Evolutionary conservation across 352 stramenopile genomes (phyloP).

Genomic region (Phytophthora cryptogea): DNA sequence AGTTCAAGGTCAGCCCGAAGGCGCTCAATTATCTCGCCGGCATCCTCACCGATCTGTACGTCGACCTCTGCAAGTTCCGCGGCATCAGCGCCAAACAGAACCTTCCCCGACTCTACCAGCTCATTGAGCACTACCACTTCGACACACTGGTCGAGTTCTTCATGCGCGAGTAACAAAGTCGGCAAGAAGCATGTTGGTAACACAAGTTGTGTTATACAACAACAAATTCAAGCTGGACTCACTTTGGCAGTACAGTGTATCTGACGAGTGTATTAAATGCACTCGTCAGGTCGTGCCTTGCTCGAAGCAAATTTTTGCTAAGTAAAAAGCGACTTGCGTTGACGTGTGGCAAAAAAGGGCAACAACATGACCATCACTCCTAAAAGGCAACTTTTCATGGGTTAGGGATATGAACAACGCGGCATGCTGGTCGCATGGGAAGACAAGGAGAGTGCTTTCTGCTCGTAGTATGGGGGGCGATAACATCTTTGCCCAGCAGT

Average conservation of each 20-base stretch:
- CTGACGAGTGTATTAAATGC: no score
- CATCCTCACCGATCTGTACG: slow-evolving; percentile 84
- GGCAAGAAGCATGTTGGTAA: background rate
- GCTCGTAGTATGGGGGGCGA: background rate
- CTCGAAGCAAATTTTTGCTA: no score
- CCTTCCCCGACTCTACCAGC: slow-evolving; percentile 66
- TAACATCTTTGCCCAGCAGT: background rate
- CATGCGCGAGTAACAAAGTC: slow-evolving; percentile 44
- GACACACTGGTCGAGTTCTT: slow-evolving; percentile 83
- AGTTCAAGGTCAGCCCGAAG: slow-evolving; percentile 73
- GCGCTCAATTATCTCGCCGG: slow-evolving; percentile 81
- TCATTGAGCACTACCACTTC: slow-evolving; percentile 85
- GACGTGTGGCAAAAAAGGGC: slow-evolving; percentile 4
- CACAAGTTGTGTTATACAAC: background rate
- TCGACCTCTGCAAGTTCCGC: slow-evolving; percentile 86
- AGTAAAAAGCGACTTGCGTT: no score
- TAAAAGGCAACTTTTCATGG: slow-evolving; percentile 18
- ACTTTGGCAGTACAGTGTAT: no score
- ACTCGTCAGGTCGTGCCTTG: no score
- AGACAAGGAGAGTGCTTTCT: background rate
- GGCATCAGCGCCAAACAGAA: slow-evolving; percentile 80
- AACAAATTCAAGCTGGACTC: background rate
- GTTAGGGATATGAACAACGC: slow-evolving; percentile 1
- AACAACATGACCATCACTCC: slow-evolving; percentile 22
- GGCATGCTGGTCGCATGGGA: no score